phyloP scores from a whole-genome alignment of 1,284 basidiomycete genomes.

The Puccinia novopanici region DNA sequence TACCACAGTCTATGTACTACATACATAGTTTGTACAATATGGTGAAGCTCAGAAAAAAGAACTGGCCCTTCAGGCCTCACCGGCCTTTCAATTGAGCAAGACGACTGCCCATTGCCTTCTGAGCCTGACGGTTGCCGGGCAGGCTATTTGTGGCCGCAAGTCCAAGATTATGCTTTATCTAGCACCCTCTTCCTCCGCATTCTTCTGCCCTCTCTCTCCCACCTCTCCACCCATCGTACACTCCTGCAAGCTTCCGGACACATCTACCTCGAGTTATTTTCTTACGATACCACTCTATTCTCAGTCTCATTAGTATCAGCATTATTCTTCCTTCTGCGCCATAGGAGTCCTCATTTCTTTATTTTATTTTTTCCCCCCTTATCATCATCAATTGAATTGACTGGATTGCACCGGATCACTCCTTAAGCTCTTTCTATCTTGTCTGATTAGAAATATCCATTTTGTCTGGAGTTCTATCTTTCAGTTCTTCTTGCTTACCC shows the following conservation, averaged over 20 bases:
- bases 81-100: constrained; percentile 29
- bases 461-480: constrained; percentile 3
- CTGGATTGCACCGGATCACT: constrained; percentile 8
- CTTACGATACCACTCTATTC: constrained; percentile 20
- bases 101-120: constrained; percentile 31
- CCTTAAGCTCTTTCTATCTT: constrained; percentile 10
- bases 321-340: background rate
- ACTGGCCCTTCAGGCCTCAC: background rate
- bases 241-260: constrained; percentile 3
- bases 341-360: background rate
- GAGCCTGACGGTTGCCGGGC: constrained; percentile 4
- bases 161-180: constrained; percentile 1
- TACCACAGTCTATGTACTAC: too few species aligned
- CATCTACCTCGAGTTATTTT: constrained; percentile 14
- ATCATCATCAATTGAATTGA: background rate
- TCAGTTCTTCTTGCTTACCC: constrained; percentile 22
- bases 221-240: background rate
- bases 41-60: background rate
- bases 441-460: background rate
- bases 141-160: background rate
- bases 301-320: background rate
- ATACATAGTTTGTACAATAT: too few species aligned
- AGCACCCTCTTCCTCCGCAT: background rate
- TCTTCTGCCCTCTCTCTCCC: background rate
- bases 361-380: background rate